A percentile compares a stretch with the other conserved stretches of the same genome.
Evolutionary conservation across 495 filamentous ascomycete species (phyloP).

Genomic region (Gamarada debralockiae): DNA sequence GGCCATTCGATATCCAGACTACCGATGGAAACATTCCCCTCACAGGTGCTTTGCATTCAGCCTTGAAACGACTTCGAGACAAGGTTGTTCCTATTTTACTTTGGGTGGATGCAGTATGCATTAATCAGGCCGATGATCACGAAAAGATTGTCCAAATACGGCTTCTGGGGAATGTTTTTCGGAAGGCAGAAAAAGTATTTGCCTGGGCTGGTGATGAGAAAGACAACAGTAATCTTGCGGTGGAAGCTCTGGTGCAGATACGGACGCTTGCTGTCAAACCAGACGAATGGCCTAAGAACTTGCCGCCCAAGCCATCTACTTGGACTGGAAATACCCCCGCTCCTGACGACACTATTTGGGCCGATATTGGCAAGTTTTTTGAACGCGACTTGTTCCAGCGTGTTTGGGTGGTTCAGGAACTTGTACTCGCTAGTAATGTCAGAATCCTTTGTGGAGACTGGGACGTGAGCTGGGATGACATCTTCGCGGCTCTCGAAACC

Average conservation of each 20-base stretch:
- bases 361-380: background rate
- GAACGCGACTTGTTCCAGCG: conserved; percentile 12
- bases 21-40: conserved; percentile 4
- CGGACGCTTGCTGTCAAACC: background rate
- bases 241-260: conserved; percentile 4
- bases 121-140: conserved; percentile 2
- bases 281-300: background rate
- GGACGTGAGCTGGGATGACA: conserved; percentile 11
- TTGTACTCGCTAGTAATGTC: conserved; percentile 9
- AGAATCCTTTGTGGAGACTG: conserved; percentile 13
- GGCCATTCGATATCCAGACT: background rate
- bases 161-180: conserved; percentile 3
- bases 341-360: background rate
- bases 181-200: background rate
- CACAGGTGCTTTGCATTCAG: conserved; percentile 1
- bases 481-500: background rate
- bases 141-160: conserved; percentile 10
- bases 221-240: conserved; percentile 1
- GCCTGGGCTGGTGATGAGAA: conserved; percentile 4
- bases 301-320: background rate
- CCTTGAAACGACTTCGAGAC: conserved; percentile 2
- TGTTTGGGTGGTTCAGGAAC: conserved; percentile 19
- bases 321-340: background rate
- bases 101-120: conserved; percentile 14
- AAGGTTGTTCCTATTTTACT: background rate